Conservation (phyloP, 1,139 yeast species). For the Suhomyces bribrorum region DNA sequence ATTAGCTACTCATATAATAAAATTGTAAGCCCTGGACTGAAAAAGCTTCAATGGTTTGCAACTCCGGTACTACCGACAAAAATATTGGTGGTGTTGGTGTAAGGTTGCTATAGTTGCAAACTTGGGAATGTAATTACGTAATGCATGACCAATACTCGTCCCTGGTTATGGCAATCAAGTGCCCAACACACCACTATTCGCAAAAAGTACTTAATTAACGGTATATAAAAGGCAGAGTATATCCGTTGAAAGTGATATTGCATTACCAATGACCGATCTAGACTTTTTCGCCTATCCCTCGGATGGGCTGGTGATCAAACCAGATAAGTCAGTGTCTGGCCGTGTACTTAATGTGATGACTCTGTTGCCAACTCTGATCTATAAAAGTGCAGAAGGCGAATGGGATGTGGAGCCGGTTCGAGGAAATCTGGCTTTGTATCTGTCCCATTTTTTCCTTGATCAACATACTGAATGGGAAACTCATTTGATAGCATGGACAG, state of each 20-base stretch:
- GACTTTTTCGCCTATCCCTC: conserved; percentile 28
- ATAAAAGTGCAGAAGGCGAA: conserved; percentile 32
- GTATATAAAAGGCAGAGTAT: too few species aligned
- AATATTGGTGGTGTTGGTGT: too few species aligned
- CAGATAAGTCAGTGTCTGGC: conserved; percentile 52
- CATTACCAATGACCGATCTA: conserved; percentile 11
- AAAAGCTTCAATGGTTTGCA: too few species aligned
- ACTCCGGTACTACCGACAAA: too few species aligned
- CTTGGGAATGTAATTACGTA: too few species aligned
- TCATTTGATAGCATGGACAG: conserved; percentile 93
- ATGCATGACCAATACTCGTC: too few species aligned
- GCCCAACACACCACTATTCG: neutral
- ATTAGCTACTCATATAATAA: too few species aligned
- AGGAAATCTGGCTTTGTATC: conserved; percentile 84
- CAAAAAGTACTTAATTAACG: too few species aligned
- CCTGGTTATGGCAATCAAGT: too few species aligned
- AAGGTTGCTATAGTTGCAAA: too few species aligned
- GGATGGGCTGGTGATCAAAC: conserved; percentile 29
- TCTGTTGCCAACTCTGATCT: conserved; percentile 64
- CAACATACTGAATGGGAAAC: conserved; percentile 81
- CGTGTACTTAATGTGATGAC: conserved; percentile 70
- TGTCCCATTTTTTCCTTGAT: conserved; percentile 66
- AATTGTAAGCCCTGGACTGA: too few species aligned
- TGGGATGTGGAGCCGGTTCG: conserved; percentile 67
- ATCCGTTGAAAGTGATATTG: too few species aligned